A percentile compares a stretch with the other conserved stretches of the same genome.
Evolutionary conservation across 106 monocot species (phyloP).

Genomic region (Platanthera zijinensis): DNA sequence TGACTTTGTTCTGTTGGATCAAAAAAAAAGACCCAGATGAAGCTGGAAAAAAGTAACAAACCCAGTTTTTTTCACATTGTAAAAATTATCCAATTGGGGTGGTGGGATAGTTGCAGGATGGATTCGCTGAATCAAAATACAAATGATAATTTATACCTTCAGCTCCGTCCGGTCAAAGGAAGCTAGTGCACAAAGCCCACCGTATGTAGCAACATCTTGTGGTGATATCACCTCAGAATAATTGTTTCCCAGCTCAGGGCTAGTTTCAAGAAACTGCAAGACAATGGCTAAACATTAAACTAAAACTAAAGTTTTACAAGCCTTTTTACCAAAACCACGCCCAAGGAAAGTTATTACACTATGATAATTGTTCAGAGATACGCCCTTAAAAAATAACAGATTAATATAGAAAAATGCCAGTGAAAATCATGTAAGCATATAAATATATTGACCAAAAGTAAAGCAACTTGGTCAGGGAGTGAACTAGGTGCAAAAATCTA

Average conservation of each 20-base stretch:
- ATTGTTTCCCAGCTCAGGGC: conserved; percentile 67
- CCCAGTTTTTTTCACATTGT: not conserved
- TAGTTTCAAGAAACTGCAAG: conserved; percentile 81
- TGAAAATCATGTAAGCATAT: not conserved
- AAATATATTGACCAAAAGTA: not conserved
- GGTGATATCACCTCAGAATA: conserved; percentile 80
- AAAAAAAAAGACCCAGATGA: conserved; percentile 4
- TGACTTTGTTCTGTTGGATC: conserved; percentile 68
- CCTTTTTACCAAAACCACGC: not conserved
- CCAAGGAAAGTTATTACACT: not conserved
- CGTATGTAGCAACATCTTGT: conserved; percentile 92
- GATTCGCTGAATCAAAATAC: not conserved
- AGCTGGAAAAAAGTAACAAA: not conserved
- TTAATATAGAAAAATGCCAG: not conserved
- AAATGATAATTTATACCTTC: conserved; percentile 38
- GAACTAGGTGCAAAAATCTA: not conserved
- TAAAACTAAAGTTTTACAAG: not conserved
- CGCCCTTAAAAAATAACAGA: not conserved
- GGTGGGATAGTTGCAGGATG: not conserved
- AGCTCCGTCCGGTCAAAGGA: conserved; percentile 89
- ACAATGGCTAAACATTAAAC: not conserved
- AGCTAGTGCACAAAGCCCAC: conserved; percentile 95
- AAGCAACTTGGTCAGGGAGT: not conserved
- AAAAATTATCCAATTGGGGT: not conserved
- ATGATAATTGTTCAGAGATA: no score